Base-by-base conservation (phyloP, 2,329 filamentous ascomycete species). In the Ophiostoma sp. region DNA sequence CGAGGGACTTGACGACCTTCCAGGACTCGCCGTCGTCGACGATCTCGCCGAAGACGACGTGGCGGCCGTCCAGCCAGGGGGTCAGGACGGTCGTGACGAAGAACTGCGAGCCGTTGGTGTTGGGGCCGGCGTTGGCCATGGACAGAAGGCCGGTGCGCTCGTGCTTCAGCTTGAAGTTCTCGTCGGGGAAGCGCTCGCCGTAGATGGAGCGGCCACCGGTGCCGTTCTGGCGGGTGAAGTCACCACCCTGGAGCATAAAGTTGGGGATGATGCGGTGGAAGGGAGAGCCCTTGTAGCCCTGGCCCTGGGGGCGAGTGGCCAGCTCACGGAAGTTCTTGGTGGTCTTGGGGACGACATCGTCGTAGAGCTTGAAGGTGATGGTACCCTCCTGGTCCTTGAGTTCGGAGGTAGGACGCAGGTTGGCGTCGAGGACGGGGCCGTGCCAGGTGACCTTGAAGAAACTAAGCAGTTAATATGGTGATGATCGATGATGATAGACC, bases 71-170 rank as follows among this genome's bases (percentile, higher is more conserved):
- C 74, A 95, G 84, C 85, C 96, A 96, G 68, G 89, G 88, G 70
- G 95, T 98, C 70, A 88, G 85, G 66, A 96, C 92, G 68, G 94
- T 98, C 76, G 94, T 98, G 78, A 98, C 83, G 85, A 98, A 98
- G 86, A 98, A 98, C 81, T 98, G 94, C 66, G 92, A 96, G 76
- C 95, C 95, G 82, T 99, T 99, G 79, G 94, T 98, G 89, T 98
- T 96, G 77, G 90, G 90, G 75, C 93, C 93, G 75, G 93, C 91
- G 82, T 97, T 97, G 79, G 93, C 93, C 93, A 97, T 97, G 81
- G 93, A 96, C 74, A 97, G 86, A 75, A 93, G 85, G 83, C 89
- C 91, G 72, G 89, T 89, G 75, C 83, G 82, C 79, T 79, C 80
- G 87, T 97, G 93, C 83, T 87, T 88, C 74, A 84, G 77, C 72